Evolutionary conservation across 495 filamentous ascomycete genomes (phyloP), one percentile per base, ranked within the genome.

Genomic region (Neurospora sp.): DNA sequence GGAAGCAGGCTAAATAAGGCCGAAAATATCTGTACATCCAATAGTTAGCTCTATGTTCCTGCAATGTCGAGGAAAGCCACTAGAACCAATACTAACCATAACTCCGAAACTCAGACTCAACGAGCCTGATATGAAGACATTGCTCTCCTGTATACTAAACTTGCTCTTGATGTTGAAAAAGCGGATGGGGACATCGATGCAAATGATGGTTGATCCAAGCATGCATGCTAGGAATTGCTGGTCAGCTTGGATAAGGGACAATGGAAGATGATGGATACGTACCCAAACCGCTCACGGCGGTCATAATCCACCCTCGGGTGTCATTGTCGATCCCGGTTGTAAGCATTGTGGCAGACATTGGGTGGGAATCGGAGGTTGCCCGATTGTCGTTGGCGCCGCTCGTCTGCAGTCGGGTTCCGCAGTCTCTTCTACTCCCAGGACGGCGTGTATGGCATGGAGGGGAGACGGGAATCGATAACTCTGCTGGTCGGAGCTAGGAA

Each of bases 1-100:
- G 96, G 96, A 20, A 99, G 88, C 91, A 99, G 98, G 80, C 92
- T 94, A 78, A 96, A 97, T 38, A 99, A 82, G 2, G 96, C 91
- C 71, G 94, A 97, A 78, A 97, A 99, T 20, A 98, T 85, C 94
- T 98, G 78, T 9, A 44, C 38, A 46, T 77, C 14, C 22, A 35
- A 16, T 14, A 73, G 78, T 74, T 41, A 75, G 71, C 74, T 40
- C 74, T 22, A 41, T 73, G 70, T 72, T 68, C 68, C 72, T 69
- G 48, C n/a, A 69, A 35, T 12, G 69, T 53, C n/a, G 18, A 69
- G 44, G 20, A 12, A 9, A 66, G 31, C 11, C 12, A 66, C 48
- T 31, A 48, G 46, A 68, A 9, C 31, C 12, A 18, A 61, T 22
- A 82, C 88, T 71, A 81, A 98, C 94, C 94, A 99, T 96, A n/a